Evolutionary conservation across 805 yeast genomes (phyloP).

Genomic region (Candida arabinofermentans): DNA sequence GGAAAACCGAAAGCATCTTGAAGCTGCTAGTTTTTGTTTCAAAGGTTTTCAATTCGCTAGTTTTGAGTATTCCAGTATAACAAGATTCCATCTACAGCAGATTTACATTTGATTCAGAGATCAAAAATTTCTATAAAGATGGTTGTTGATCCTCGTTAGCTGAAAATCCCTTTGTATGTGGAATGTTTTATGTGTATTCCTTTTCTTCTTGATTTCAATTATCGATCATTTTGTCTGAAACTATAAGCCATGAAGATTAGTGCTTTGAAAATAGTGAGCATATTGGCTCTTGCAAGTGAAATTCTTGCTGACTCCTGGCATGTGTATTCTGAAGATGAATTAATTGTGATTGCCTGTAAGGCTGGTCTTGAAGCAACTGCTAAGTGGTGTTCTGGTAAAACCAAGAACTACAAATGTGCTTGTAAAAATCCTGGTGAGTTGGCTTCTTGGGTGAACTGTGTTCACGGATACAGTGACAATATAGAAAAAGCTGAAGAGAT

Average conservation of each 20-base stretch:
- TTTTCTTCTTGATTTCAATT: too few relatives aligned
- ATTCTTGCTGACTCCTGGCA: conserved; percentile 9
- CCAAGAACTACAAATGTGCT: conserved; percentile 15
- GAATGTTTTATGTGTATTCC: too few relatives aligned
- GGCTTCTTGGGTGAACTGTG: conserved; percentile 28
- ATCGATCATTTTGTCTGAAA: too few relatives aligned
- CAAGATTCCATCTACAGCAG: too few relatives aligned
- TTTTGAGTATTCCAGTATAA: too few relatives aligned
- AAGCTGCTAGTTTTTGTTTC: too few relatives aligned
- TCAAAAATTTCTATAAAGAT: too few relatives aligned
- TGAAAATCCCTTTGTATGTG: too few relatives aligned
- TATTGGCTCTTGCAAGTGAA: neutral
- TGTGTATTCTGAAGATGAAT: conserved; percentile 14
- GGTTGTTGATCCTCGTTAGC: too few relatives aligned
- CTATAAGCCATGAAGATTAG: neutral
- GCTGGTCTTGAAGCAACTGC: conserved; percentile 17
- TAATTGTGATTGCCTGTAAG: conserved; percentile 17
- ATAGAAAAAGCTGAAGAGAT: conserved; percentile 17
- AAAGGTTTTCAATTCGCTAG: too few relatives aligned
- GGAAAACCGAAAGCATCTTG: too few relatives aligned
- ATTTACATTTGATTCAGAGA: too few relatives aligned
- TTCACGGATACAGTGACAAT: conserved; percentile 11
- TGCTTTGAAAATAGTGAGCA: neutral
- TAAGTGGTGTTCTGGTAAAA: conserved; percentile 13
- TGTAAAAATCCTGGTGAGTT: conserved; percentile 27